A percentile compares a stretch with the other conserved stretches of the same genome.
These are phyloP conservation scores for Tylopilus plumbeoviolaceoides DNA, from an alignment of 768 basidiomycete genomes.

Conservation along the genomic window DNA sequence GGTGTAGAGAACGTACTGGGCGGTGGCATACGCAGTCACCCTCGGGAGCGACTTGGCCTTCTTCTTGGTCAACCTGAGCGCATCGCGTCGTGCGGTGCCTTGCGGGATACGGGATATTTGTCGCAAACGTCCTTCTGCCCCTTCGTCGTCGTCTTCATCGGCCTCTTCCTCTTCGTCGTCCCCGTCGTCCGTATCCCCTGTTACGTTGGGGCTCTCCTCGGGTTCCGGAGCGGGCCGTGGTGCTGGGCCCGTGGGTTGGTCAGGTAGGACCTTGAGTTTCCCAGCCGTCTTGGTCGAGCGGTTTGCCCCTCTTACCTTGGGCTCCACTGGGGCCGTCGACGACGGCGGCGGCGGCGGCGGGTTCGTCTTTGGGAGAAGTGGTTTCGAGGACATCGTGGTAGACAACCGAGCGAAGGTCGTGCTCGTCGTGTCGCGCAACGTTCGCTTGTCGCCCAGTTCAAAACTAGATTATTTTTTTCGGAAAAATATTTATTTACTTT, in stretches of 20 bases:
- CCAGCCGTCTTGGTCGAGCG: conserved; percentile 78
- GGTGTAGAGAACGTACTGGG: conserved; percentile 49
- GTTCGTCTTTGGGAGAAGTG: conserved; percentile 31
- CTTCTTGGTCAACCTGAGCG: conserved; percentile 85
- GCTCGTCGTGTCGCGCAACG: conserved; percentile 17
- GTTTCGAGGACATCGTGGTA: conserved; percentile 26
- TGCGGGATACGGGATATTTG: conserved; percentile 93
- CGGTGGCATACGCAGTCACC: conserved; percentile 96
- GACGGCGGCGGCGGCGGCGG: conserved; percentile 11
- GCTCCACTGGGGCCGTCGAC: conserved; percentile 30
- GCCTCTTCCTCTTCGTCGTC: conserved; percentile 55
- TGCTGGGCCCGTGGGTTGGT: conserved; percentile 60
- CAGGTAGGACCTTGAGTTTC: conserved; percentile 85
- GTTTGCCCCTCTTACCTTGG: conserved; percentile 68
- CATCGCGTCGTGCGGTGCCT: conserved; percentile 90
- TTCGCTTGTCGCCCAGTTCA: conserved; percentile 2
- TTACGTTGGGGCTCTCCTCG: conserved; percentile 46
- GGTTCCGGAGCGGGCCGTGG: conserved; percentile 16
- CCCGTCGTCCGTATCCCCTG: conserved; percentile 69
- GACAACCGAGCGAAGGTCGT: neutral
- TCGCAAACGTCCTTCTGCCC: conserved; percentile 53
- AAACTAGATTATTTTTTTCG: conserved; percentile 5
- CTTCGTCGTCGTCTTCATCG: conserved; percentile 46
- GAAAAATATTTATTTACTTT: conserved; percentile 6
- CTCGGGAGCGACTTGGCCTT: conserved; percentile 88